Evolutionary conservation across 208 protist species (phyloP).

Genomic region (Leishmania braziliensis): DNA sequence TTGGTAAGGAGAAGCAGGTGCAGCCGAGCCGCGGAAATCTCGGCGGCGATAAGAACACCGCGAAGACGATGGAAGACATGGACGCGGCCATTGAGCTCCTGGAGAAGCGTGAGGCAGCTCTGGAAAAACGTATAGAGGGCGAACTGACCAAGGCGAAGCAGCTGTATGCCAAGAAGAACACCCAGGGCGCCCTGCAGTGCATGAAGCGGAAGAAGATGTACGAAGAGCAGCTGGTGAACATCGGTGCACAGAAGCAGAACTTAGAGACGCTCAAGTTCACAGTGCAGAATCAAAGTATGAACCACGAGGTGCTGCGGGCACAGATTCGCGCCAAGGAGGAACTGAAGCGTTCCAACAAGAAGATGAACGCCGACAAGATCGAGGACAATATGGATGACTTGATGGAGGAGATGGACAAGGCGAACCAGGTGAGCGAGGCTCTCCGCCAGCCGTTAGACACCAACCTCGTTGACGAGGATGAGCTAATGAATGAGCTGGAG

Average conservation of each 20-base stretch:
- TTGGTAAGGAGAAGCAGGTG: slow-evolving; percentile 71
- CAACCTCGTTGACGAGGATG: slow-evolving; percentile 84
- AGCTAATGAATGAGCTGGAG: slow-evolving; percentile 84
- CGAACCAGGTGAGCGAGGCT: slow-evolving; percentile 85
- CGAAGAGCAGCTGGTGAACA: slow-evolving; percentile 79
- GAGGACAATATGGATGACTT: slow-evolving; percentile 91
- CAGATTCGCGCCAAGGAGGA: slow-evolving; percentile 74
- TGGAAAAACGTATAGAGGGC: slow-evolving; percentile 88
- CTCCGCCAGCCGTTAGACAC: slow-evolving; percentile 80
- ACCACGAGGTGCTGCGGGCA: slow-evolving; percentile 81
- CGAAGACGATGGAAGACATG: slow-evolving; percentile 72
- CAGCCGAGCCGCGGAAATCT: slow-evolving; percentile 31
- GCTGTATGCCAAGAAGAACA: slow-evolving; percentile 87
- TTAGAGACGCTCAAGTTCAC: slow-evolving; percentile 87
- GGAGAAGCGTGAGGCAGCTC: slow-evolving; percentile 81
- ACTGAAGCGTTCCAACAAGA: slow-evolving; percentile 81
- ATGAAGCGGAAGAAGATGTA: slow-evolving; percentile 94
- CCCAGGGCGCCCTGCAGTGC: slow-evolving; percentile 77
- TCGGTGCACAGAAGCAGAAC: slow-evolving; percentile 76
- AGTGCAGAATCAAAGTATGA: slow-evolving; percentile 88
- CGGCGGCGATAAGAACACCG: slow-evolving; percentile 24
- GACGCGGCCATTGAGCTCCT: slow-evolving; percentile 78
- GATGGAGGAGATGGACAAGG: slow-evolving; percentile 91
- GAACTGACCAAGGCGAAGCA: slow-evolving; percentile 85
- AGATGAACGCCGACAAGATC: slow-evolving; percentile 87